Conservation (phyloP, 1,284 basidiomycete genomes). For the Phylloporus sp. region DNA sequence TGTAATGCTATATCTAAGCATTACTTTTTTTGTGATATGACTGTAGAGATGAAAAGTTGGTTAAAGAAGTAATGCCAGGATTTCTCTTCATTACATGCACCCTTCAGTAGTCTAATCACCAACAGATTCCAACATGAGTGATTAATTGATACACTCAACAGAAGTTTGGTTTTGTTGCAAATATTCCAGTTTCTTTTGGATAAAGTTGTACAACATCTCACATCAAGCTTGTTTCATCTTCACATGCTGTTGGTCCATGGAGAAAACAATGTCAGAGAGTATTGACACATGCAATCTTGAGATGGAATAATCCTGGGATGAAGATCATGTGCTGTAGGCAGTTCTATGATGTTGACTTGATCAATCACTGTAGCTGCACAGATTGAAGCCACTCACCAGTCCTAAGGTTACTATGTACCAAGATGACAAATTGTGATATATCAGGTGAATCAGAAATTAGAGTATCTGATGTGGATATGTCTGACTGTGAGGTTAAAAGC, state of each 20-base stretch:
- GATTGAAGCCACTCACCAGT: constrained; percentile 27
- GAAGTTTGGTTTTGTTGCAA: constrained; percentile 4
- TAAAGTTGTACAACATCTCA: neutral
- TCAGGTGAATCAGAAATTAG: neutral
- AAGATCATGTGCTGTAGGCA: constrained; percentile 35
- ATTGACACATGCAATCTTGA: constrained; percentile 45
- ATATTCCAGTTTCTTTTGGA: constrained; percentile 7
- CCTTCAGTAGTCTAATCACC: constrained; percentile 10
- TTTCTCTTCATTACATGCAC: neutral
- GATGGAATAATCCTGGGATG: constrained; percentile 41
- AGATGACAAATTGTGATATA: constrained; percentile 28
- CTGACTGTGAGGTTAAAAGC: too few relatives aligned
- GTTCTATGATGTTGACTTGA: constrained; percentile 25
- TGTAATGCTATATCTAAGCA: too few relatives aligned
- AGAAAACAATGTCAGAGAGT: constrained; percentile 36
- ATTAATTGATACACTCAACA: constrained; percentile 12
- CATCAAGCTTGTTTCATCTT: constrained; percentile 20
- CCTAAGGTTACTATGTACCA: constrained; percentile 39
- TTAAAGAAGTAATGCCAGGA: too few relatives aligned
- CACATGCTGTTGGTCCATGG: neutral
- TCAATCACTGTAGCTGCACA: constrained; percentile 4
- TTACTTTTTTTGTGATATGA: too few relatives aligned
- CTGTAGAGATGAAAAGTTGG: too few relatives aligned
- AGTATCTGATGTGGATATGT: neutral
- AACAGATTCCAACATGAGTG: constrained; percentile 6